Evolutionary conservation across 306 rosid genomes (phyloP), one percentile per base, ranked within the genome.

Genomic region (Vigna angularis): DNA sequence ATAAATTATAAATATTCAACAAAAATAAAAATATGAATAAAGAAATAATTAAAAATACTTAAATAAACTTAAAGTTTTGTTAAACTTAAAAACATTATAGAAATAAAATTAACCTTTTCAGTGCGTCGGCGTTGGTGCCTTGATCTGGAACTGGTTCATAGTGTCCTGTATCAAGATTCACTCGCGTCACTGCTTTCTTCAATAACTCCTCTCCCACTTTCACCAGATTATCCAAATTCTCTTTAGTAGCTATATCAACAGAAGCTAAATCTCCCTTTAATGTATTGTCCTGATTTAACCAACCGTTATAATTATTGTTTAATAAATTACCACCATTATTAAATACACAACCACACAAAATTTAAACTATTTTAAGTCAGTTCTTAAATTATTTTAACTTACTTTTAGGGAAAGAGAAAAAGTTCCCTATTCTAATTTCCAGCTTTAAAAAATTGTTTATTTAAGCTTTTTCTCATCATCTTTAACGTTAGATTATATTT

Each of bases 111-210:
- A 30, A 88, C 92, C 93, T 89, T 52, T 79, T 49, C 16, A 87
- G 83, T 36, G 79, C 88, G 73, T 81, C 73, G 69, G 77, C 81
- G 9, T 85, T 87, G 65, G 83, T 83, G 34, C 91, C 87, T 44
- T 74, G 85, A 34, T 74, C 32, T 30, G n/a, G 58, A 82, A 77
- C 10, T 13, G 88, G 66, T 72, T 85, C 85, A 64, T 66, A 77
- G 34, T 24, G n/a, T 36, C 91, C 87, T 0, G 88, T 85, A 22
- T 87, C 91, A 55, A 80, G 22, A 82, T 87, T 72, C 53, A 73
- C 17, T 40, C 85, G 72, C 1, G 85, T 20, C 77, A 85, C 83
- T 49, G 44, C 47, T 42, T 85, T 85, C 65, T 70, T 20, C 56
- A 89, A 76, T 75, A 87, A 59, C 4, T 57, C 0, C 11, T 83